phyloP scores from a whole-genome alignment of 495 filamentous ascomycete species.

The Cryomyces antarcticus region DNA sequence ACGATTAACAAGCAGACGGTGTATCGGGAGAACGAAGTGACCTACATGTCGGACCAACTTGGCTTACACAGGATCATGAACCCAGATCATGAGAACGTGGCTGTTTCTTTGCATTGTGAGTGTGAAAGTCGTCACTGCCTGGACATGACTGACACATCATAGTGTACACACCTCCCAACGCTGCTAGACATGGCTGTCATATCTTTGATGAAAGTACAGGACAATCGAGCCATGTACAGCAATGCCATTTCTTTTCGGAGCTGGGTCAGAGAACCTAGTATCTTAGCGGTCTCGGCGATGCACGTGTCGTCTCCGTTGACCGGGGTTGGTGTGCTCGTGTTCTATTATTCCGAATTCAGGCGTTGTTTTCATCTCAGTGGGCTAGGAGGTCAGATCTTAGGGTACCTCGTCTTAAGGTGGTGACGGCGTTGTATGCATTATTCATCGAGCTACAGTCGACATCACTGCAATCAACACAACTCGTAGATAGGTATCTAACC shows the following conservation, averaged over 20 bases:
- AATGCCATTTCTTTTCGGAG: conserved; percentile 39
- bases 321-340: too few relatives aligned
- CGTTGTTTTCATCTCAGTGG: too few relatives aligned
- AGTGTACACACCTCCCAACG: conserved; percentile 82
- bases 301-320: too few relatives aligned
- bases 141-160: conserved; percentile 9
- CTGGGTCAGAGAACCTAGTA: conserved; percentile 10
- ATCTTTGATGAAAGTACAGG: conserved; percentile 56
- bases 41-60: conserved; percentile 72
- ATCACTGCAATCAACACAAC: too few relatives aligned
- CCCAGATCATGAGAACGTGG: conserved; percentile 42
- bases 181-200: conserved; percentile 50
- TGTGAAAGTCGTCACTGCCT: conserved; percentile 8
- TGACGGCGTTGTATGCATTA: too few relatives aligned
- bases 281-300: too few relatives aligned
- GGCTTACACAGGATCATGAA: conserved; percentile 74
- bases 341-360: too few relatives aligned
- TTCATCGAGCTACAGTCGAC: too few relatives aligned
- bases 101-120: conserved; percentile 63
- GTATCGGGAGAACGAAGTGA: conserved; percentile 42
- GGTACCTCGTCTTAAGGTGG: too few relatives aligned
- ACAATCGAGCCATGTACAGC: conserved; percentile 44
- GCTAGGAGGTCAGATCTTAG: too few relatives aligned
- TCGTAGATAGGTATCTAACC: too few relatives aligned
- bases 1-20: conserved; percentile 29